Evolutionary conservation across 805 yeast genomes (phyloP).

Genomic region (Myxozyma neglecta): DNA sequence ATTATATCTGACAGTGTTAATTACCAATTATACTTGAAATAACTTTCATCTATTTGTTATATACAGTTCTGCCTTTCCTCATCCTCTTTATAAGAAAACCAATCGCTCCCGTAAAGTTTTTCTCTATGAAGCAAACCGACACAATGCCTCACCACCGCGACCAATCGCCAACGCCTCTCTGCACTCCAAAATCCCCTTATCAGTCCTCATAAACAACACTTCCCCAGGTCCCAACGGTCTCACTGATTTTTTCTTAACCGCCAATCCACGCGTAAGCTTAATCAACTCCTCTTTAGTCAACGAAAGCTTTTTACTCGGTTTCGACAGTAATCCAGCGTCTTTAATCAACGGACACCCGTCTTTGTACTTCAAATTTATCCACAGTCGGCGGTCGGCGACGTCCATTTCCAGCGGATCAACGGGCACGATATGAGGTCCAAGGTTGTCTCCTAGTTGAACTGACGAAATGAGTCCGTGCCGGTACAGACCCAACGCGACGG

Average conservation of each 20-base stretch:
- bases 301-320: constrained; percentile 76
- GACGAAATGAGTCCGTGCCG: constrained; percentile 86
- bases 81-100: no score
- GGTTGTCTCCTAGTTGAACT: constrained; percentile 77
- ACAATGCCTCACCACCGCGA: constrained; percentile 73
- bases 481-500: constrained; percentile 79
- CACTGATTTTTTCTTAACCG: constrained; percentile 59
- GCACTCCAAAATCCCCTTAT: constrained; percentile 61
- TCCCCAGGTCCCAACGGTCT: constrained; percentile 89
- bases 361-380: constrained; percentile 90
- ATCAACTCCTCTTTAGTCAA: constrained; percentile 64
- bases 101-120: no score
- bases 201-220: constrained; percentile 64
- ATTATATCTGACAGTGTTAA: no score
- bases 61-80: no score
- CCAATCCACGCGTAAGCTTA: constrained; percentile 71
- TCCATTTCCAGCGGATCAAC: constrained; percentile 63
- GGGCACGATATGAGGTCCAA: constrained; percentile 70
- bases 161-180: constrained; percentile 82
- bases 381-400: constrained; percentile 77
- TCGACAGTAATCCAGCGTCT: constrained; percentile 70
- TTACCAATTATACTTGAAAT: no score
- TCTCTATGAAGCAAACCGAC: constrained; percentile 39
- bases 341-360: constrained; percentile 74
- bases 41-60: no score